A percentile compares a stretch with the other conserved stretches of the same genome.
Conservation (phyloP, 148 eudicot species). For the Rhododendron simsii region DNA sequence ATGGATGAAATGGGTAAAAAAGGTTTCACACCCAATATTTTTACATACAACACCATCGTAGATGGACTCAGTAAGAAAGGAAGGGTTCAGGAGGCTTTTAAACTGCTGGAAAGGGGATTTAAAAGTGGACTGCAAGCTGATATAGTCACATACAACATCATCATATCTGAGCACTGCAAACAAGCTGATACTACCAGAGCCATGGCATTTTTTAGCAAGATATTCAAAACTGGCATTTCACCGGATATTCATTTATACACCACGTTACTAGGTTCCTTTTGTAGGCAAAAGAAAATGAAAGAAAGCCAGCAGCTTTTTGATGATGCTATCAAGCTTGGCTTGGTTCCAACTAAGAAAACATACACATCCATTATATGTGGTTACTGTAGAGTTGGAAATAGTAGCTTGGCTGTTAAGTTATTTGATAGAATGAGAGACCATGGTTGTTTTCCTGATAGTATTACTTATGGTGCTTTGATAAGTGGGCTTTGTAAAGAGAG, state of each 20-base stretch:
- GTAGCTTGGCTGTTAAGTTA: conserved; percentile 37
- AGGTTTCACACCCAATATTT: conserved; percentile 51
- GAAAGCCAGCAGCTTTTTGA: conserved; percentile 60
- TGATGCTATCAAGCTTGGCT: conserved; percentile 53
- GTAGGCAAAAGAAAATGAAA: conserved; percentile 52
- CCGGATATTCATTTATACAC: conserved; percentile 70
- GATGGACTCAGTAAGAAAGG: conserved; percentile 72
- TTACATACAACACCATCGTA: conserved; percentile 65
- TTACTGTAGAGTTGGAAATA: conserved; percentile 49
- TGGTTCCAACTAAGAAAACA: conserved; percentile 67
- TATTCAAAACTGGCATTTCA: conserved; percentile 53
- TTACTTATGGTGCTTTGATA: conserved; percentile 73
- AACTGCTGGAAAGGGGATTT: conserved; percentile 34
- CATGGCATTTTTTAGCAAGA: conserved; percentile 46
- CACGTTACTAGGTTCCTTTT: conserved; percentile 53
- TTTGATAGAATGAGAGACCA: conserved; percentile 58
- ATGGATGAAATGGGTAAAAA: conserved; percentile 46
- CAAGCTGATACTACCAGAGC: conserved; percentile 36
- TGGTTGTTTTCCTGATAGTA: conserved; percentile 70
- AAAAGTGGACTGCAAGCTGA: conserved; percentile 55
- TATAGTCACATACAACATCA: conserved; percentile 68
- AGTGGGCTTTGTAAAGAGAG: conserved; percentile 82
- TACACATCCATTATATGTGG: conserved; percentile 88
- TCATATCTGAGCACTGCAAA: conserved; percentile 65
- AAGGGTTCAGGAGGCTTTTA: conserved; percentile 52